Conservation (phyloP, 2,329 filamentous ascomycete species). For the Venturia nashicola region DNA sequence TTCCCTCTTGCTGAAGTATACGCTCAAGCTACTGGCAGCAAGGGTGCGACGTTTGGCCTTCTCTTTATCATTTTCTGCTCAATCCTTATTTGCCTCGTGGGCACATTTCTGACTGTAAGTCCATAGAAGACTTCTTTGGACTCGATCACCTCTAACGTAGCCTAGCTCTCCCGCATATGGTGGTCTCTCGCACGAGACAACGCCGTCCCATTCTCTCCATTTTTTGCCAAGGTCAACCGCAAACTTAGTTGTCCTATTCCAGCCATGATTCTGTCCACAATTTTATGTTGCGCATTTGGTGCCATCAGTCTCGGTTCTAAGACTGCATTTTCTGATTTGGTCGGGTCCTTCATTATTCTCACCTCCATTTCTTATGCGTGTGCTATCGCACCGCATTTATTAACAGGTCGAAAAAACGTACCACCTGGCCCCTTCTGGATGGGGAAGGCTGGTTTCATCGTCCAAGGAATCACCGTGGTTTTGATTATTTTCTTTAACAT, state of each 20-base stretch:
- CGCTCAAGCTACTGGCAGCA: constrained; percentile 30
- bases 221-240: constrained; percentile 42
- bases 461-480: constrained; percentile 39
- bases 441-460: constrained; percentile 34
- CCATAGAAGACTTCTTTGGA: constrained; percentile 9
- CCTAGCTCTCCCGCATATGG: constrained; percentile 22
- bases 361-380: constrained; percentile 40
- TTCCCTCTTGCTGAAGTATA: constrained; percentile 59
- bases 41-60: constrained; percentile 22
- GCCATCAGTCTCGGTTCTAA: constrained; percentile 44
- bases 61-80: constrained; percentile 42
- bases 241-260: constrained; percentile 46
- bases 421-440: constrained; percentile 42
- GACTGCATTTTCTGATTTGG: constrained; percentile 44
- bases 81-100: constrained; percentile 35
- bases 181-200: constrained; percentile 48
- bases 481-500: constrained; percentile 44
- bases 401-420: constrained; percentile 40
- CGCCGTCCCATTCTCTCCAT: constrained; percentile 43
- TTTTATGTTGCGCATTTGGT: constrained; percentile 28
- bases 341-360: constrained; percentile 46
- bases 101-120: constrained; percentile 39
- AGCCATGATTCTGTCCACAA: constrained; percentile 43
- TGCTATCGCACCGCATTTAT: constrained; percentile 39
- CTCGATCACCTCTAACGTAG: not conserved